Conservation (phyloP, 169 alveolate species). For the Plasmodium falciparum region DNA sequence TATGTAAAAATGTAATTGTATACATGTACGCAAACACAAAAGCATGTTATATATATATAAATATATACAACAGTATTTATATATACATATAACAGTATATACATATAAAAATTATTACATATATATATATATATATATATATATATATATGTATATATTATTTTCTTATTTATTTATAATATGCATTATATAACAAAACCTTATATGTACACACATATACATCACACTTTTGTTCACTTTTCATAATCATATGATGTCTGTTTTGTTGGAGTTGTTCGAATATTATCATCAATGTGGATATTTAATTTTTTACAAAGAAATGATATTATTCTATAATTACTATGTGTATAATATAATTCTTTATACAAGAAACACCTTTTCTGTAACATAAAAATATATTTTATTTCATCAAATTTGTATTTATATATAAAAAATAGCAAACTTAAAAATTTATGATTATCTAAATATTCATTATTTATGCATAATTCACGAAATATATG, state of each 20-base stretch:
- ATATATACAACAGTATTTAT: too few relatives aligned
- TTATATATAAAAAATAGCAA: slow-evolving; percentile 53
- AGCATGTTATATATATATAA: too few relatives aligned
- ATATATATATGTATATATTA: neutral
- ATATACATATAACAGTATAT: too few relatives aligned
- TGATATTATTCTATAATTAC: slow-evolving; percentile 39
- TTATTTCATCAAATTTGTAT: slow-evolving; percentile 56
- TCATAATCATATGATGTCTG: slow-evolving; percentile 69
- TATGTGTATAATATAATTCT: slow-evolving; percentile 61
- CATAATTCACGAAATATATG: slow-evolving; percentile 75
- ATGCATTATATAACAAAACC: neutral
- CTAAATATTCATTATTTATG: slow-evolving; percentile 39
- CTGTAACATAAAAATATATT: slow-evolving; percentile 54
- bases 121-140: neutral
- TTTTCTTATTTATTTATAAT: neutral
- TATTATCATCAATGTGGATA: slow-evolving; percentile 31
- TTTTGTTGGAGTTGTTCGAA: slow-evolving; percentile 34
- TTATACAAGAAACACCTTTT: slow-evolving; percentile 53
- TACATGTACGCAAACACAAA: too few relatives aligned
- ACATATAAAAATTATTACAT: too few relatives aligned
- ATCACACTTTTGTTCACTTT: neutral
- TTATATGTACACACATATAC: slow-evolving; percentile 2
- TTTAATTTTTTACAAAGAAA: slow-evolving; percentile 71
- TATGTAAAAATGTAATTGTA: too few relatives aligned
- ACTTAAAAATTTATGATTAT: slow-evolving; percentile 27